phyloP scores from a whole-genome alignment of 306 rosid genomes.

The Purshia tridentata region DNA sequence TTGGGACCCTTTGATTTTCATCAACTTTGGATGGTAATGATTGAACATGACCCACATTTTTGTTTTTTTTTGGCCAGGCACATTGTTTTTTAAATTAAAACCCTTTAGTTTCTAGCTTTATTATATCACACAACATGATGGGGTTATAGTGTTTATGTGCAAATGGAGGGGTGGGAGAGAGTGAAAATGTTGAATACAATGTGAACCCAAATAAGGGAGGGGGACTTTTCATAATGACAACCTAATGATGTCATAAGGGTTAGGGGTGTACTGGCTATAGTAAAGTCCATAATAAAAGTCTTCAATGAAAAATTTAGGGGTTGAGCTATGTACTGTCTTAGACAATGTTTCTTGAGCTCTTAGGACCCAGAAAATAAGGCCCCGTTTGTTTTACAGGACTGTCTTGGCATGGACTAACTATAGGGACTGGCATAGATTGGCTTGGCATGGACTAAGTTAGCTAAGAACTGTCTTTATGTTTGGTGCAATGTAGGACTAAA shows the following conservation, averaged over 20 bases:
- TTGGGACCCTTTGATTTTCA: neutral
- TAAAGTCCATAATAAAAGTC: neutral
- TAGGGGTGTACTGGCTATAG: conserved; percentile 4
- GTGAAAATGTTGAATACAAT: neutral
- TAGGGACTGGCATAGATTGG: too few relatives aligned
- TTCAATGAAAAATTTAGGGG: neutral
- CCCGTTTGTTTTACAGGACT: too few relatives aligned
- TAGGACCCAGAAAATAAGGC: too few relatives aligned
- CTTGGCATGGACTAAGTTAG: too few relatives aligned
- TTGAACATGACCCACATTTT: neutral
- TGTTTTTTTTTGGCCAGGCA: too few relatives aligned
- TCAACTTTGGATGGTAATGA: neutral
- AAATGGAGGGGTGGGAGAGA: neutral
- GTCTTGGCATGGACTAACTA: too few relatives aligned
- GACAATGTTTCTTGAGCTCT: neutral
- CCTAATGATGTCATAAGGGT: conserved; percentile 16
- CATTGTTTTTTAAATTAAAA: neutral
- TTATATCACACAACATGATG: neutral
- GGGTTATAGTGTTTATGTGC: neutral
- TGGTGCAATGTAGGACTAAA: too few relatives aligned
- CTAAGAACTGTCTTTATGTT: too few relatives aligned
- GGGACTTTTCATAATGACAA: conserved; percentile 17
- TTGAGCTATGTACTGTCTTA: neutral
- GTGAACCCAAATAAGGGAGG: neutral
- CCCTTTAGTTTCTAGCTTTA: neutral